Evolutionary conservation across 768 basidiomycete species (phyloP).

Genomic region (Collybia sordida): DNA sequence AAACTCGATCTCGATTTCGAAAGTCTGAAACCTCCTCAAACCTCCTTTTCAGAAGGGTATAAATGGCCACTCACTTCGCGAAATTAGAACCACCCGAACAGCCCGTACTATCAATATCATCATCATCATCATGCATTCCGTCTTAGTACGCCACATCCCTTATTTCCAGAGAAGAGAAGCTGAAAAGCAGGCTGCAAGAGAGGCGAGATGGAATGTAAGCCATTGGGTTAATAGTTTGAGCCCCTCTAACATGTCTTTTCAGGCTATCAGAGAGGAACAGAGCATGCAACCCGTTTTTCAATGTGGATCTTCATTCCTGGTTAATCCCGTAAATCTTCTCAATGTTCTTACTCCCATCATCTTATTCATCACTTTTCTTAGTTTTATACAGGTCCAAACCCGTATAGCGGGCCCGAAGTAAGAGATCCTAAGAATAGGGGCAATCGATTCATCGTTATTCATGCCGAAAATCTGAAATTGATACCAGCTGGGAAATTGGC

Average conservation of each 20-base stretch:
- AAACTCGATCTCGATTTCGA: no score
- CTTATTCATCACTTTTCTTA: neutral
- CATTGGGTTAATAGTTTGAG: no score
- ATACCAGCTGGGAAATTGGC: neutral
- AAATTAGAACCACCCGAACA: no score
- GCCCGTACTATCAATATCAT: no score
- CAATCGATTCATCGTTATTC: constrained; percentile 1
- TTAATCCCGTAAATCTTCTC: constrained; percentile 5
- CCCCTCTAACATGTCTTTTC: no score
- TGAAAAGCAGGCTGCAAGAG: neutral
- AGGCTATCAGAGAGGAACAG: no score
- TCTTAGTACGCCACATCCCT: neutral
- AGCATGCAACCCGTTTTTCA: no score
- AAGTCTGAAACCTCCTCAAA: no score
- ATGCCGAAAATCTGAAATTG: neutral
- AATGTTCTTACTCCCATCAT: neutral
- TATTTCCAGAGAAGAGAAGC: constrained; percentile 4
- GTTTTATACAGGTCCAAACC: constrained; percentile 6
- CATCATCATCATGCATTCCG: no score
- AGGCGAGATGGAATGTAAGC: neutral
- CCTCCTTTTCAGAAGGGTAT: no score
- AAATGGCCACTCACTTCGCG: no score
- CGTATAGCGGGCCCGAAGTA: constrained; percentile 1
- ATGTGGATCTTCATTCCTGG: neutral
- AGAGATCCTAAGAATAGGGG: neutral